These are phyloP conservation scores for Globisporangium nodosum DNA, from an alignment of 352 stramenopile species.

Conservation along the genomic window DNA sequence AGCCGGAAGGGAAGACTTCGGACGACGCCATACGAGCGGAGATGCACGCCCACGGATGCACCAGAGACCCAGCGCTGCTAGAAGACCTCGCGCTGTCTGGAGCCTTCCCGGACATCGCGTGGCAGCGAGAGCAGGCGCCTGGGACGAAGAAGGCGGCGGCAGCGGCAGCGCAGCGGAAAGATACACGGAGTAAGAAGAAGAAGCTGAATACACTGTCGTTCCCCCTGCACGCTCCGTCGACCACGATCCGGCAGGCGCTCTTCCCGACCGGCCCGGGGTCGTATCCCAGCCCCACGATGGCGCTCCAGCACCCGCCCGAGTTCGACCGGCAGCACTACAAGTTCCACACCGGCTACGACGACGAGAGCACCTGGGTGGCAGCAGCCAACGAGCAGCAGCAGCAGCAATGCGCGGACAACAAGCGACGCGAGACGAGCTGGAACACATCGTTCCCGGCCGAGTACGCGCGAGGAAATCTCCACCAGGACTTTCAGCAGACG, in stretches of 20 bases:
- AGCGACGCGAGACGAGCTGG: slow-evolving; percentile 63
- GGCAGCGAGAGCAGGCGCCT: slow-evolving; percentile 2
- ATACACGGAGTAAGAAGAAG: slow-evolving; percentile 12
- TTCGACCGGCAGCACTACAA: slow-evolving; percentile 10
- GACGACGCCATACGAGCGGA: background rate
- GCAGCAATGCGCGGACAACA: slow-evolving; percentile 22
- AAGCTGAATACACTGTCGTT: slow-evolving; percentile 27
- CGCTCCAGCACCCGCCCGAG: slow-evolving; percentile 19
- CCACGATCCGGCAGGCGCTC: slow-evolving; percentile 32
- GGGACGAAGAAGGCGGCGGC: slow-evolving; percentile 5
- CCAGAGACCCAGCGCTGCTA: slow-evolving; percentile 18
- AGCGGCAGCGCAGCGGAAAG: slow-evolving; percentile 13
- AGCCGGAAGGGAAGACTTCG: background rate
- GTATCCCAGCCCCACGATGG: slow-evolving; percentile 27
- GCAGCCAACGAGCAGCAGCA: slow-evolving; percentile 7
- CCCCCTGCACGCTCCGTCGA: slow-evolving; percentile 25
- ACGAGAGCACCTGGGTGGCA: background rate
- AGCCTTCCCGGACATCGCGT: slow-evolving; percentile 15
- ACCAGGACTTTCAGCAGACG: slow-evolving; percentile 42
- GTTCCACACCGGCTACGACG: slow-evolving; percentile 5
- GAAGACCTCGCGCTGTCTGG: slow-evolving; percentile 33
- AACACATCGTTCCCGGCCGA: slow-evolving; percentile 66
- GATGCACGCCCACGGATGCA: slow-evolving; percentile 7
- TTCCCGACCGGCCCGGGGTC: slow-evolving; percentile 36
- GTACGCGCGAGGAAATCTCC: slow-evolving; percentile 33